Base-by-base conservation (phyloP, 495 filamentous ascomycete genomes). In the Trichoderma virens region DNA sequence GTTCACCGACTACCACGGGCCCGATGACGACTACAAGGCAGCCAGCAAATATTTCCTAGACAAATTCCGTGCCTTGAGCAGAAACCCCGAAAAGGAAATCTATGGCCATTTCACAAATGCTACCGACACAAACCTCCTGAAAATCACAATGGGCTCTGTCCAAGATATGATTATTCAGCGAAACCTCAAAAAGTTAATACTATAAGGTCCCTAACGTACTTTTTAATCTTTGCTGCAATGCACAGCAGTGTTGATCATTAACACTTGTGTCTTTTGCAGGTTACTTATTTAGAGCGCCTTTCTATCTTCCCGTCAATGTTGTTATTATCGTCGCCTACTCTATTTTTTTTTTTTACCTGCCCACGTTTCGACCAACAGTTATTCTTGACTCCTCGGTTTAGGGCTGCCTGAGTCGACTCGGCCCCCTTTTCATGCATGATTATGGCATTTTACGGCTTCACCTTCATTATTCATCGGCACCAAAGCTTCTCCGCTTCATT, bases 121-220 rank as follows among this genome's bases (percentile, higher is more conserved):
- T 7, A 97, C 93, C 11, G 93, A 97, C 74, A 97, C 93, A 38
- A 94, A 95, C 72, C 77, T 98, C 62, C 81, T 98, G 63, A 97
- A 97, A 78, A 95, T 93, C 68, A 98, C 94, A 28, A 98, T 98
- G 94, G 83, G 85, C 63, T 95, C 90, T 31, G 94, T 98, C 38
- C 94, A 98, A 72, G 94, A 98, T 73, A 98, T 98, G 90, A 98
- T 98, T 75, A 93, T 98, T 69, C 94, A 98, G 80, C 89, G 92
- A 75, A 98, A 98, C 75, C 82, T 98, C 65, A 91, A 96, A 78
- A 88, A 89, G 72, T 79, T 98, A 69, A 96, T 98, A 71, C 85
- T 98, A 79, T 98, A 85, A 92, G 23, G 35, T 14, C 38, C 59
- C 59, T 25, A 34, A 35, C 8, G 18, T 8, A 61, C 30, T 18